Base-by-base conservation (phyloP, 768 basidiomycete genomes). In the Tulasnella sp. region DNA sequence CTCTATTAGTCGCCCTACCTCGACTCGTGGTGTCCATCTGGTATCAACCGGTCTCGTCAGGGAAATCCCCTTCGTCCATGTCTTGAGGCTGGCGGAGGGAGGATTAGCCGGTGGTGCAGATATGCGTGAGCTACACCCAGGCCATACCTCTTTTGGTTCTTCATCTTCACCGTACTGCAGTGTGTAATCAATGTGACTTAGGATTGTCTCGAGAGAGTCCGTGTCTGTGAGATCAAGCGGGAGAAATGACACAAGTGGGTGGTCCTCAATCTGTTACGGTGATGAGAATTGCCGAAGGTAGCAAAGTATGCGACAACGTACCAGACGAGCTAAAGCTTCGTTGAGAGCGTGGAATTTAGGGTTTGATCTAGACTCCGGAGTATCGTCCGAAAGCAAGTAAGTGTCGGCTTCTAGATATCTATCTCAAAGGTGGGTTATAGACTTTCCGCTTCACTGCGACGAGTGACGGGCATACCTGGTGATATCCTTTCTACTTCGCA, bases 81-180 rank as follows among this genome's bases (percentile, higher is more conserved):
- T 97, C 91, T 67, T 80, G 86, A 11, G 92, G 93, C 84, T 93
- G 36, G 19, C 31, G 11, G 34, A 37, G n/a, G n/a, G 7, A 17
- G 25, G 9, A 61, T 60, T 66, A 49, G 8, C 45, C 36, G 63
- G 62, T 39, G 39, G 21, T 41, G 45, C 36, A 53, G 49, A 35
- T 43, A 15, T 19, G 3, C 41, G 37, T 21, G 35, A 35, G 19
- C 57, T n/a, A 41, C 35, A 60, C 49, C 55, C 45, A n/a, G 35
- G 19, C 61, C 74, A 57, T 65, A 86, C 87, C 80, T 89, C 89
- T 74, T 85, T 91, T 14, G 94, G 93, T 66, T 99, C 94, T 67
- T 99, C 94, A 59, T 93, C 90, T 72, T 98, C 94, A 32, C 94
- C 94, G 65, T 96, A 99, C 67, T 99, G 96, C 82, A 99, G 92